Conservation (phyloP, 176 grass and related monocot species). For the Eragrostis nindensis region DNA sequence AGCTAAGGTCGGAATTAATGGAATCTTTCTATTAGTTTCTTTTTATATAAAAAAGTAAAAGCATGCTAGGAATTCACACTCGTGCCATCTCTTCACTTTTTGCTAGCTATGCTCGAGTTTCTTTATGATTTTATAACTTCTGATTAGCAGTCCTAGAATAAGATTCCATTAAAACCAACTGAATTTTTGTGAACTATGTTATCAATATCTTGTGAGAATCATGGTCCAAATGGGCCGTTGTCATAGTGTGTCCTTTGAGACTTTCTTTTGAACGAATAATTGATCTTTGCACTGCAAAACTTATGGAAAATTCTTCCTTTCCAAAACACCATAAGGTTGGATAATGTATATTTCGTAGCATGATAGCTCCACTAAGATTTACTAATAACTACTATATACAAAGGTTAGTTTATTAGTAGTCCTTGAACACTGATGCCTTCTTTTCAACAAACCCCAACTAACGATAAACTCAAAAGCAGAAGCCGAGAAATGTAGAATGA, state of each 20-base stretch:
- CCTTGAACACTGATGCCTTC: not conserved
- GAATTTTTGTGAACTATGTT: too few species aligned
- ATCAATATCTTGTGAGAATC: too few species aligned
- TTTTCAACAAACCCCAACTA: constrained; percentile 18
- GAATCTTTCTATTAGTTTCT: too few species aligned
- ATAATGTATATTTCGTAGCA: not conserved
- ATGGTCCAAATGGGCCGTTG: too few species aligned
- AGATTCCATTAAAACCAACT: too few species aligned
- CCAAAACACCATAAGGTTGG: not conserved
- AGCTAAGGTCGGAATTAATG: too few species aligned
- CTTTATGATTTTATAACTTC: not conserved
- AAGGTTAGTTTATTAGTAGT: not conserved
- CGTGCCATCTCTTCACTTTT: constrained; percentile 19
- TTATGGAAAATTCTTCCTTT: not conserved
- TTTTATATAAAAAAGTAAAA: too few species aligned
- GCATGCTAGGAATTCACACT: not conserved
- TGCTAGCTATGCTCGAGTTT: not conserved
- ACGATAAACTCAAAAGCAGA: not conserved
- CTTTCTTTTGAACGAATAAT: not conserved
- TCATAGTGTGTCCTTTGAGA: too few species aligned
- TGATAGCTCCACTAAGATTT: not conserved
- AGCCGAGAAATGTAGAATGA: not conserved
- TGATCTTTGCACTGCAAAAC: not conserved
- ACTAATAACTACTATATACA: not conserved
- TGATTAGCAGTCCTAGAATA: not conserved